Conservation (phyloP, 345 rosid genomes). For the Anastatica hierochuntica region DNA sequence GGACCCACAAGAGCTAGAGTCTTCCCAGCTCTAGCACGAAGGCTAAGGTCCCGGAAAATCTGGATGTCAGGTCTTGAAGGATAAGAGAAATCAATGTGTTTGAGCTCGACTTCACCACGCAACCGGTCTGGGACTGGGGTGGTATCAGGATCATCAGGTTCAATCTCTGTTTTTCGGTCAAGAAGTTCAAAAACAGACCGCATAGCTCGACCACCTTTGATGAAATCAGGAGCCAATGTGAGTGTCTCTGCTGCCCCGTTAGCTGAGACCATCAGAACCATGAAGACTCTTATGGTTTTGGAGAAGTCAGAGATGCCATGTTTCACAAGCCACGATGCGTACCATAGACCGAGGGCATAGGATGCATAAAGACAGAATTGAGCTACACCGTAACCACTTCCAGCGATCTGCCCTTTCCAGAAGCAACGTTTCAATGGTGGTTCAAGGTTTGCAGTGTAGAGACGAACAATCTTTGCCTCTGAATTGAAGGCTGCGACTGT, state of each 20-base stretch:
- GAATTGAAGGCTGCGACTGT: conserved; percentile 98
- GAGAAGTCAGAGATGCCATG: conserved; percentile 98
- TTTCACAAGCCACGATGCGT: conserved; percentile 99
- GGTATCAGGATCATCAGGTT: conserved; percentile 86
- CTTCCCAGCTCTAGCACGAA: conserved; percentile 85
- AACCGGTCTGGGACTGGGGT: conserved; percentile 65
- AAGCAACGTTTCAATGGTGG: conserved; percentile 75
- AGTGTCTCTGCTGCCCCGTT: conserved; percentile 97
- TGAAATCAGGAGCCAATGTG: conserved; percentile 93
- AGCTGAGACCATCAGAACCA: conserved; percentile 99
- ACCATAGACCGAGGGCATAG: conserved; percentile 98
- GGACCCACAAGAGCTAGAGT: conserved; percentile 97
- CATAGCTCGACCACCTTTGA: conserved; percentile 96
- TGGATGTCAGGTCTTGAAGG: conserved; percentile 85
- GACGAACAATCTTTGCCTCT: conserved; percentile 72
- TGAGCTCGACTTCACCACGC: conserved; percentile 90
- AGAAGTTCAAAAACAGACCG: conserved; percentile 84
- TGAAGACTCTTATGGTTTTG: conserved; percentile 87
- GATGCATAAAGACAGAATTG: conserved; percentile 91
- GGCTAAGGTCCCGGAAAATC: conserved; percentile 69
- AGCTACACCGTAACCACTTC: conserved; percentile 92
- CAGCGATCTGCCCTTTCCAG: conserved; percentile 99
- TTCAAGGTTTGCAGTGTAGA: conserved; percentile 71
- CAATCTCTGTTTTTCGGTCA: conserved; percentile 95
- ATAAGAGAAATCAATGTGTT: conserved; percentile 90